These are phyloP conservation scores for Xylaria scruposa DNA, from an alignment of 495 filamentous ascomycete species.

Conservation along the genomic window DNA sequence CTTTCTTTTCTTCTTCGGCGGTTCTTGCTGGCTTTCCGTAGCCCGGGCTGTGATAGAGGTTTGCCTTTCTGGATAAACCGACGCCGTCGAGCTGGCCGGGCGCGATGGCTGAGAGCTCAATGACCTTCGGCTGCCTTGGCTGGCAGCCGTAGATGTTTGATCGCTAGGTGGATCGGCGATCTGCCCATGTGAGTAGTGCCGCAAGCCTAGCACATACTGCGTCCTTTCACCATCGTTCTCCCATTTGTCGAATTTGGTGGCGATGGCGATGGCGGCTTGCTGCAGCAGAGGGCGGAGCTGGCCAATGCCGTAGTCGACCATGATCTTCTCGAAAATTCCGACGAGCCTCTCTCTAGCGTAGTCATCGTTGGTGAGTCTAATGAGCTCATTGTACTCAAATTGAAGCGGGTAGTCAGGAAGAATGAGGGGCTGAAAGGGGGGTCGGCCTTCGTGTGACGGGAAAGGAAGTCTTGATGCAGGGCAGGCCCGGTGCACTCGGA, in stretches of 20 bases:
- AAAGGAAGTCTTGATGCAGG: constrained; percentile 10
- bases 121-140: neutral
- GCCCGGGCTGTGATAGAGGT: neutral
- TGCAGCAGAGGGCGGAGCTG: constrained; percentile 17
- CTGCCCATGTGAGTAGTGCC: constrained; percentile 24
- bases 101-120: neutral
- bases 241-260: neutral
- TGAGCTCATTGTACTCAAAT: constrained; percentile 14
- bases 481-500: constrained; percentile 22
- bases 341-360: constrained; percentile 13
- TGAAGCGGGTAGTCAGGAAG: constrained; percentile 19
- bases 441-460: neutral
- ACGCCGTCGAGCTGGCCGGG: neutral
- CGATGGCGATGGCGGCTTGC: neutral
- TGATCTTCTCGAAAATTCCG: constrained; percentile 19
- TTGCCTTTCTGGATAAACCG: neutral
- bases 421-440: constrained; percentile 5
- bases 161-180: neutral
- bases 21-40: neutral
- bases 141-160: neutral
- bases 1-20: neutral
- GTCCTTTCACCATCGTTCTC: neutral
- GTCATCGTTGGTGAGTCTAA: neutral
- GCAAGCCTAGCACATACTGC: constrained; percentile 5
- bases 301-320: constrained; percentile 20